Conservation (phyloP, 148 eudicot genomes). For the Fagopyrum tataricum region DNA sequence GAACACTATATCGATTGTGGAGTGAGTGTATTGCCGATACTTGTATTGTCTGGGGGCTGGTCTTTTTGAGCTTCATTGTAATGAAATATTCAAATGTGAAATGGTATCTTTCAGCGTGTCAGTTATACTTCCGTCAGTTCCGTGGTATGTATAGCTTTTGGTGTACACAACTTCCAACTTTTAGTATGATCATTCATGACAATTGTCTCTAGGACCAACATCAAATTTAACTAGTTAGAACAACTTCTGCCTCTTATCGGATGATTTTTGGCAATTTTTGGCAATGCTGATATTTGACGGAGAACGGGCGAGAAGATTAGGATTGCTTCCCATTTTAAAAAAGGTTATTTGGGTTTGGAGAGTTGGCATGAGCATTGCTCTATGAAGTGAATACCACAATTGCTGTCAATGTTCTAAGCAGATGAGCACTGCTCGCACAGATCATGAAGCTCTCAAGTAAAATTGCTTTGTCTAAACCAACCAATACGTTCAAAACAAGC, state of each 20-base stretch:
- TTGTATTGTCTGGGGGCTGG: background rate
- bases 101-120: slow-evolving; percentile 1
- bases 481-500: too few species aligned
- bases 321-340: too few species aligned
- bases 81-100: background rate
- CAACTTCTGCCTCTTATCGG: background rate
- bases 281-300: too few species aligned
- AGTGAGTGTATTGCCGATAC: background rate
- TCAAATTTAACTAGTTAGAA: background rate
- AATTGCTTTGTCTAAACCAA: background rate
- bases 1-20: background rate
- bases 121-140: background rate
- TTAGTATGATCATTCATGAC: background rate
- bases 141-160: background rate
- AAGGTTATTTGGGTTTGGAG: too few species aligned
- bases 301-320: too few species aligned
- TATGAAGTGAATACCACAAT: too few species aligned
- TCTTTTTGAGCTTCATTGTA: background rate
- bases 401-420: too few species aligned
- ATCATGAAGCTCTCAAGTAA: background rate
- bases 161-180: background rate
- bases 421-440: too few species aligned
- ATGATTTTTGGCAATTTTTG: too few species aligned
- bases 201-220: background rate
- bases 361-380: too few species aligned